A percentile compares a stretch with the other conserved stretches of the same genome.
Conservation (phyloP, 2,329 filamentous ascomycete species). For the Ophiostoma pallidulum region DNA sequence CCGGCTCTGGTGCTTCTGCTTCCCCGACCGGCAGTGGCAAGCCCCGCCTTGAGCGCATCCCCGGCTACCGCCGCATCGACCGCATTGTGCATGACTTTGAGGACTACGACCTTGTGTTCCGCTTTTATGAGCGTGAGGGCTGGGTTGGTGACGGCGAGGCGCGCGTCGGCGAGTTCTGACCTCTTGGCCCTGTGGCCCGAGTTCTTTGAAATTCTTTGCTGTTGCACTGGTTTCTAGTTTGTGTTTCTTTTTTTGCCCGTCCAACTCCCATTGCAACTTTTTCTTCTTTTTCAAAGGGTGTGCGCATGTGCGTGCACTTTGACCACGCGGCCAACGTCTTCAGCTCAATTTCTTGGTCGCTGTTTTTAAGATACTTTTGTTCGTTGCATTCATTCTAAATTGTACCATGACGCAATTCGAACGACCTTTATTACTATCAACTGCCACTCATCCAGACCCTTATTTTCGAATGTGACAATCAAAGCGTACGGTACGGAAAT, state of each 20-base stretch:
- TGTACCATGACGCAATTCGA: too few species aligned
- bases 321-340: too few species aligned
- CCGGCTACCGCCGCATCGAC: constrained; percentile 82
- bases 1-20: too few species aligned
- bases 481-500: too few species aligned
- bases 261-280: background rate
- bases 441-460: too few species aligned
- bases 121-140: constrained; percentile 88
- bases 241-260: background rate
- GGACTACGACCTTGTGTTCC: constrained; percentile 92
- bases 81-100: constrained; percentile 96
- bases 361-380: too few species aligned
- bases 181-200: background rate
- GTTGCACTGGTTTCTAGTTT: background rate
- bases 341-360: too few species aligned
- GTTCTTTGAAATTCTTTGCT: background rate
- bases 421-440: too few species aligned
- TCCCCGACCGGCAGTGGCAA: too few species aligned
- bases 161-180: constrained; percentile 40
- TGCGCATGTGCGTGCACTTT: too few species aligned
- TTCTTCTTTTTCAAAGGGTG: background rate
- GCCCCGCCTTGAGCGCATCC: constrained; percentile 63
- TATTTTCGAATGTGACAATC: too few species aligned
- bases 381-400: too few species aligned
- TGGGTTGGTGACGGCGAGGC: constrained; percentile 50